A percentile compares a stretch with the other conserved stretches of the same genome.
phyloP scores from a whole-genome alignment of 2,329 filamentous ascomycete species.

The Bipolaris victoriae region DNA sequence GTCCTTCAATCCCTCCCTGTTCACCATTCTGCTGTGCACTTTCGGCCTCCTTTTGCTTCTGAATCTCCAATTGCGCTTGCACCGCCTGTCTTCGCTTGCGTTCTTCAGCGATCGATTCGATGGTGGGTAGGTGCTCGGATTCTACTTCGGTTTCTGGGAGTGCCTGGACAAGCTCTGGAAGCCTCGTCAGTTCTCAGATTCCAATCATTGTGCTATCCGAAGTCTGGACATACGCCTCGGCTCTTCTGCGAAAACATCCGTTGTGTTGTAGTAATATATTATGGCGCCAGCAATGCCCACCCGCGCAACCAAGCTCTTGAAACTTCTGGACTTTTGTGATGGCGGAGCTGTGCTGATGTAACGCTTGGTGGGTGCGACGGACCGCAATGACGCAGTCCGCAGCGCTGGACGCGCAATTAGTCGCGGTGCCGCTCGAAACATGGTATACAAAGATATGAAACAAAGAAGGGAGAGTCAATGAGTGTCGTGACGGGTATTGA shows the following conservation, averaged over 20 bases:
- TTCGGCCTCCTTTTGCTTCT: slow-evolving; percentile 30
- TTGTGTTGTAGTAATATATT: slow-evolving; percentile 95
- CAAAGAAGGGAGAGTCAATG: slow-evolving; percentile 24
- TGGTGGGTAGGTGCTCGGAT: slow-evolving; percentile 51
- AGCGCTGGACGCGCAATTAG: slow-evolving; percentile 45
- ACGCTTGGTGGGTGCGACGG: slow-evolving; percentile 49
- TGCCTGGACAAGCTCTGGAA: slow-evolving; percentile 32
- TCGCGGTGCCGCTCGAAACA: slow-evolving; percentile 61
- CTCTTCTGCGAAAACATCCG: slow-evolving; percentile 84
- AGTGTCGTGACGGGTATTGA: slow-evolving; percentile 25
- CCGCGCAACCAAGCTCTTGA: slow-evolving; percentile 77
- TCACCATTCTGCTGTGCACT: slow-evolving; percentile 20
- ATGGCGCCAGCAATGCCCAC: slow-evolving; percentile 77
- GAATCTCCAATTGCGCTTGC: slow-evolving; percentile 40
- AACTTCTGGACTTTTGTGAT: slow-evolving; percentile 73
- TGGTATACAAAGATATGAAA: slow-evolving; percentile 40
- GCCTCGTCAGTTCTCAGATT: slow-evolving; percentile 5
- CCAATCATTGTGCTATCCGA: neutral
- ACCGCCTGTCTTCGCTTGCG: slow-evolving; percentile 45
- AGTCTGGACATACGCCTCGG: slow-evolving; percentile 65
- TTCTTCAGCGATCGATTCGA: slow-evolving; percentile 54
- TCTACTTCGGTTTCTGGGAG: slow-evolving; percentile 52
- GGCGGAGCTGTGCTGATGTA: slow-evolving; percentile 65
- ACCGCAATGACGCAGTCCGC: slow-evolving; percentile 49
- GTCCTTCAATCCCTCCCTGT: slow-evolving; percentile 56